Evolutionary conservation across 805 yeast species (phyloP).

Genomic region (Naumovozyma castellii): DNA sequence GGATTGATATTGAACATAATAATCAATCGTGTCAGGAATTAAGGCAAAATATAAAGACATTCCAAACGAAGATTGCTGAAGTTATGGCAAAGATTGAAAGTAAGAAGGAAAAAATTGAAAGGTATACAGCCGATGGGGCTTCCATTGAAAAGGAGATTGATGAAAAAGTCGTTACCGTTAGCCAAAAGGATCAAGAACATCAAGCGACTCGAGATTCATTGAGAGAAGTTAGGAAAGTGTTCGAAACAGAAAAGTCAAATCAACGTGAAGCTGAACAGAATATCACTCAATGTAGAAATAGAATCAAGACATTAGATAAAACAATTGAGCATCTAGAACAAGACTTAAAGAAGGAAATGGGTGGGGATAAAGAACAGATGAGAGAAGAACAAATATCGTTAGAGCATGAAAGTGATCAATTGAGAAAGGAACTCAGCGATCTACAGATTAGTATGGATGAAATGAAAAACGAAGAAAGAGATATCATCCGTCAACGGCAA

Average conservation of each 20-base stretch:
- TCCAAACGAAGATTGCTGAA: slow-evolving; percentile 14
- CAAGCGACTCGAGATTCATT: slow-evolving; percentile 13
- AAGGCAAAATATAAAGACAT: slow-evolving; percentile 8
- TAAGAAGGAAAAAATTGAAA: slow-evolving; percentile 24
- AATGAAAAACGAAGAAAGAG: slow-evolving; percentile 12
- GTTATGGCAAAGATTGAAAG: slow-evolving; percentile 10
- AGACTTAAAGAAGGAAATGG: slow-evolving; percentile 21
- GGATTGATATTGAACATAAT: slow-evolving; percentile 34
- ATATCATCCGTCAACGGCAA: slow-evolving; percentile 7
- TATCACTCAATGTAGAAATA: slow-evolving; percentile 14
- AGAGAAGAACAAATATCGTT: slow-evolving; percentile 8
- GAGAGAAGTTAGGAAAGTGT: slow-evolving; percentile 11
- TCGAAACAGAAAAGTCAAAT: slow-evolving; percentile 17
- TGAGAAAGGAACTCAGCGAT: slow-evolving; percentile 4
- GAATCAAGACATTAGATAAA: slow-evolving; percentile 12
- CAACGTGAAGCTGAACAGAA: slow-evolving; percentile 14
- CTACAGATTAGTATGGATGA: slow-evolving; percentile 10
- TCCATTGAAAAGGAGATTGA: slow-evolving; percentile 13
- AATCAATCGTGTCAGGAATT: slow-evolving; percentile 13
- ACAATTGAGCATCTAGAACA: slow-evolving; percentile 22
- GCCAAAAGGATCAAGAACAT: slow-evolving; percentile 14
- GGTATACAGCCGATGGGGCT: slow-evolving; percentile 15
- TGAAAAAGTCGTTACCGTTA: slow-evolving; percentile 6
- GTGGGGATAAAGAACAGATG: slow-evolving; percentile 26
- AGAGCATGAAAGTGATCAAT: slow-evolving; percentile 9